Evolutionary conservation across 768 basidiomycete species (phyloP).

Genomic region (Gautieria morchelliformis): DNA sequence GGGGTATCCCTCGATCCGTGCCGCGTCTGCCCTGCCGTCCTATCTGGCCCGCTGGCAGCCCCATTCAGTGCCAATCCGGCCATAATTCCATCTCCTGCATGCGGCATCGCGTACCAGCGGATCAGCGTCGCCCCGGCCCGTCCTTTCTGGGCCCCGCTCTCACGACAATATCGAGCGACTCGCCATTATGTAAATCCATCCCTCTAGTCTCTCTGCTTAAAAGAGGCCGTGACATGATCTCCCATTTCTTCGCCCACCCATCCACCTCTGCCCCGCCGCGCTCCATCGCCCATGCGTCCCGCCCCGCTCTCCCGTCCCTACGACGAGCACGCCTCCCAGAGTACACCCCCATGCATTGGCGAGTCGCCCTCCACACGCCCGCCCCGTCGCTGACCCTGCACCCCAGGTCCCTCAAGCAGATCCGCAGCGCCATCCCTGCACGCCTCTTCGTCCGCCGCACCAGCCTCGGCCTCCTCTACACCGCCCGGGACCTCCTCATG

Average conservation of each 20-base stretch:
- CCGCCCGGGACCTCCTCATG: slow-evolving; percentile 37
- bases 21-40: too few species aligned
- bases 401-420: slow-evolving; percentile 38
- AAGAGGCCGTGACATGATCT: neutral
- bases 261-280: neutral
- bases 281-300: neutral
- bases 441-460: slow-evolving; percentile 44
- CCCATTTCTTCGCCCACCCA: neutral
- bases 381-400: too few species aligned
- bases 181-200: neutral
- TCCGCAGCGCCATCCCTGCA: slow-evolving; percentile 44
- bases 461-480: slow-evolving; percentile 35
- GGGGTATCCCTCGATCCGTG: too few species aligned
- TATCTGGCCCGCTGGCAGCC: too few species aligned
- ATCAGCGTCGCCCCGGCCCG: neutral
- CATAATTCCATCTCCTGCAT: too few species aligned
- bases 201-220: neutral
- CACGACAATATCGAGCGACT: neutral
- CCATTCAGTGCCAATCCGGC: too few species aligned
- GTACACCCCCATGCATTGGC: slow-evolving; percentile 42
- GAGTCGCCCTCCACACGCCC: too few species aligned
- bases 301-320: neutral
- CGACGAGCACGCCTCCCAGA: slow-evolving; percentile 31
- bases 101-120: neutral
- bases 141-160: neutral